A percentile compares a stretch with the other conserved stretches of the same genome.
phyloP scores from a whole-genome alignment of 768 basidiomycete species.

The Boletus sp. region DNA sequence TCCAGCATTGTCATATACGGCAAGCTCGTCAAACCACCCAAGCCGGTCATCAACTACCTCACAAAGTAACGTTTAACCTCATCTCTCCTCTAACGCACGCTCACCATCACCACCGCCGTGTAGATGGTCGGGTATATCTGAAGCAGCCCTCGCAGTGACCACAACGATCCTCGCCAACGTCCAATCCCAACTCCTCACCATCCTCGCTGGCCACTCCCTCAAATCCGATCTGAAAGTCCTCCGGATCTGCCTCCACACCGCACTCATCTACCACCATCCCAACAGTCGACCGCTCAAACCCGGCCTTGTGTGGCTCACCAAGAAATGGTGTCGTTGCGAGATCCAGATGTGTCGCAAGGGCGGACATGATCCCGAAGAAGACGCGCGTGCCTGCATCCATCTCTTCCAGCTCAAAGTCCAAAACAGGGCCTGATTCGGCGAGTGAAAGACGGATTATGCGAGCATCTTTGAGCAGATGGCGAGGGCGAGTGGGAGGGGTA shows the following conservation, averaged over 20 bases:
- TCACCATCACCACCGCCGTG: neutral
- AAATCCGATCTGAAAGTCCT: conserved; percentile 92
- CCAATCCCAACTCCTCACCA: conserved; percentile 63
- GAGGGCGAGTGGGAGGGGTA: conserved; percentile 46
- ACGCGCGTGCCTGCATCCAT: conserved; percentile 88
- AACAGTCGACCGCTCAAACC: conserved; percentile 93
- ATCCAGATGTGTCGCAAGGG: conserved; percentile 85
- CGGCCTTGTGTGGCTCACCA: conserved; percentile 94
- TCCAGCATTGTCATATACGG: conserved; percentile 79
- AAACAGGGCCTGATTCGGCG: conserved; percentile 77
- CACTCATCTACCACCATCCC: conserved; percentile 87
- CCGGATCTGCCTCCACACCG: conserved; percentile 89
- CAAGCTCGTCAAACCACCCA: conserved; percentile 82
- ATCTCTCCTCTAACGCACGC: neutral
- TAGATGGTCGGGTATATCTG: conserved; percentile 94
- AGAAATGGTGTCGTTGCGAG: conserved; percentile 87
- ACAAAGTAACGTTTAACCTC: conserved; percentile 57
- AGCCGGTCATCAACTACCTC: conserved; percentile 88
- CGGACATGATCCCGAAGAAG: conserved; percentile 94
- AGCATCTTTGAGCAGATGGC: conserved; percentile 85
- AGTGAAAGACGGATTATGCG: conserved; percentile 82
- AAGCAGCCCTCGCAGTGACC: conserved; percentile 59
- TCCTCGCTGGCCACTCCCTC: conserved; percentile 88
- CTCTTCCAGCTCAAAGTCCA: conserved; percentile 79
- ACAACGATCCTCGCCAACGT: conserved; percentile 80